Percentiles rank a stretch among this genome's conserved stretches.
Conservation (phyloP, 2,329 filamentous ascomycete genomes). For the Colletotrichum zoysiae region DNA sequence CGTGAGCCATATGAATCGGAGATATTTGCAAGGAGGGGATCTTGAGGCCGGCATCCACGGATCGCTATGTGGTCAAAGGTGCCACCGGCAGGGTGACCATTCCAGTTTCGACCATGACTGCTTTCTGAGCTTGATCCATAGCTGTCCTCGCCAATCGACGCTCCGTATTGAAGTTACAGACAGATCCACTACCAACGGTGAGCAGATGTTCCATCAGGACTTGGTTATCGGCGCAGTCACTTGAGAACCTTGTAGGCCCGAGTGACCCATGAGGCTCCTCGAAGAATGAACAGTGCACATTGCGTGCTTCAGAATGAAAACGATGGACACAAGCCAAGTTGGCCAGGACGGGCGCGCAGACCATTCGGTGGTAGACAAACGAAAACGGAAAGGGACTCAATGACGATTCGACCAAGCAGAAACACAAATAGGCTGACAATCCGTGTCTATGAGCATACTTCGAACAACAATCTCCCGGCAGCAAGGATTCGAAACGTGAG, state of each 20-base stretch:
- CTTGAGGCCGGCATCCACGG: background rate
- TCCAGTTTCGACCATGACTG: background rate
- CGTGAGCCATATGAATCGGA: constrained; percentile 66
- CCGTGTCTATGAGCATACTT: background rate
- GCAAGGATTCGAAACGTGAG: background rate
- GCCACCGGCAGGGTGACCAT: constrained; percentile 4
- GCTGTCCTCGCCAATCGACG: background rate
- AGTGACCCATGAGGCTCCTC: background rate
- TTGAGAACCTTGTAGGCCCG: constrained; percentile 6
- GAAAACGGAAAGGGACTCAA: background rate
- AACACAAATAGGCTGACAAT: background rate
- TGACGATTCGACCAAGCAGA: too few species aligned
- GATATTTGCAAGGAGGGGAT: constrained; percentile 32
- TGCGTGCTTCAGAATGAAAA: background rate
- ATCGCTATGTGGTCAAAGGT: constrained; percentile 5
- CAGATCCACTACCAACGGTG: background rate
- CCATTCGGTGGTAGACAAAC: background rate
- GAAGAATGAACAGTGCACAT: background rate
- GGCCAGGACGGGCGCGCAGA: background rate
- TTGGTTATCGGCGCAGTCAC: background rate
- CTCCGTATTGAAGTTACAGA: background rate
- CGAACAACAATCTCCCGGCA: background rate
- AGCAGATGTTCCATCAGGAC: background rate
- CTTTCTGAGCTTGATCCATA: background rate
- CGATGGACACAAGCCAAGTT: background rate